Conservation (phyloP, 164 flowering plant genomes). For the Piper longum region DNA sequence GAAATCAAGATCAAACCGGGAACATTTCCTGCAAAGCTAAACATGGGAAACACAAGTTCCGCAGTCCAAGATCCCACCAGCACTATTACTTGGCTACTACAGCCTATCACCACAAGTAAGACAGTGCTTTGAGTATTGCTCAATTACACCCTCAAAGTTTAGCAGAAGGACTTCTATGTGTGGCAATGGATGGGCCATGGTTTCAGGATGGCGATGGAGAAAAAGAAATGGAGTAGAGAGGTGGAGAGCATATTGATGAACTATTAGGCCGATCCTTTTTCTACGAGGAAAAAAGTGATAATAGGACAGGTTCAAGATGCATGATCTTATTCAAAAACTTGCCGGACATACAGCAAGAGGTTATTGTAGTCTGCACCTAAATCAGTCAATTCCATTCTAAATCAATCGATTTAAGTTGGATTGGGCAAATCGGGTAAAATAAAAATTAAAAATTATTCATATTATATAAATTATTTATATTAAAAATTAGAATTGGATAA, state of each 20-base stretch:
- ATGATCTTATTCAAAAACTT: conserved; percentile 2
- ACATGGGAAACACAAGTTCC: background rate
- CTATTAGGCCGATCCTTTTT: conserved; percentile 1
- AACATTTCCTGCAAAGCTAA: conserved; percentile 1
- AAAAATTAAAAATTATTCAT: no score
- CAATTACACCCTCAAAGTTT: conserved; percentile 1
- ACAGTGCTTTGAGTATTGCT: conserved; percentile 6
- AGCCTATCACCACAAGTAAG: background rate
- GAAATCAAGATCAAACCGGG: conserved; percentile 2
- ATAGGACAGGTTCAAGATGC: conserved; percentile 1
- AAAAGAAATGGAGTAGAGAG: background rate
- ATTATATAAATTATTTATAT: no score
- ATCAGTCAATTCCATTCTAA: no score
- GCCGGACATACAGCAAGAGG: background rate
- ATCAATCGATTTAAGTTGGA: no score
- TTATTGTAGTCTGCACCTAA: no score
- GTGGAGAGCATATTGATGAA: background rate
- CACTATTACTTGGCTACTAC: conserved; percentile 2
- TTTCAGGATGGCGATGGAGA: background rate
- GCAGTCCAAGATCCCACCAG: background rate
- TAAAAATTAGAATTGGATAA: no score
- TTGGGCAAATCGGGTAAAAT: no score
- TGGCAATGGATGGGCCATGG: conserved; percentile 5
- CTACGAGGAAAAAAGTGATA: background rate
- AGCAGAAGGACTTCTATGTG: background rate